A percentile compares a stretch with the other conserved stretches of the same genome.
These are phyloP conservation scores for Coniochaeta prunicola DNA, from an alignment of 2,329 filamentous ascomycete species.

Conservation along the genomic window DNA sequence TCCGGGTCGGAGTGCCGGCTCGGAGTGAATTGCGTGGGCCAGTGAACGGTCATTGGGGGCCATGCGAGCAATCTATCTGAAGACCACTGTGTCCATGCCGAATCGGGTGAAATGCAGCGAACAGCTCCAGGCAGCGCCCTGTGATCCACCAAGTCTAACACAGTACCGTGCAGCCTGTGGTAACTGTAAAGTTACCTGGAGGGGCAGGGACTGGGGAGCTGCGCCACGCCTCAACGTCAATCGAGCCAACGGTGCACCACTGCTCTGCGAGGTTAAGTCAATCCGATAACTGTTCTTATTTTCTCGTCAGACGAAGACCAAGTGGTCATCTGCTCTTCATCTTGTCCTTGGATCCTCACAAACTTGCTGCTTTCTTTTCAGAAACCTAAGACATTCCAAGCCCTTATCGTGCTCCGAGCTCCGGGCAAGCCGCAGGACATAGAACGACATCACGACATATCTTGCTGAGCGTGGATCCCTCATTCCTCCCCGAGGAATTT, in stretches of 20 bases:
- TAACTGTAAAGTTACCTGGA: too few species aligned
- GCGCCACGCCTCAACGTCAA: not conserved
- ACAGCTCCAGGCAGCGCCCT: not conserved
- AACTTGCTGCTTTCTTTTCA: not conserved
- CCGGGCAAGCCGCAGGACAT: not conserved
- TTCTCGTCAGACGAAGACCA: not conserved
- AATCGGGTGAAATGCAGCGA: not conserved
- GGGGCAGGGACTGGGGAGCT: not conserved
- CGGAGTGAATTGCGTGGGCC: not conserved
- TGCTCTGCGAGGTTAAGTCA: not conserved
- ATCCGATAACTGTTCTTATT: not conserved
- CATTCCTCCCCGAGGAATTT: too few species aligned
- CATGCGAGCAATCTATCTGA: not conserved
- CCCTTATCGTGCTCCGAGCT: not conserved
- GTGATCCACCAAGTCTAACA: not conserved
- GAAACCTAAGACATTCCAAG: not conserved
- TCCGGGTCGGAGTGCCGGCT: not conserved
- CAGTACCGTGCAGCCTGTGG: not conserved
- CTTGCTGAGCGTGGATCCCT: too few species aligned
- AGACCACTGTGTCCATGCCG: not conserved
- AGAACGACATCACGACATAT: not conserved
- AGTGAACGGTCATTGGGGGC: not conserved
- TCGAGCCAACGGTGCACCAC: not conserved
- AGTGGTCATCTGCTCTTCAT: not conserved
- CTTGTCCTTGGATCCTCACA: not conserved